Base-by-base conservation (phyloP, 169 alveolate species). In the Eimeria necatrix region DNA sequence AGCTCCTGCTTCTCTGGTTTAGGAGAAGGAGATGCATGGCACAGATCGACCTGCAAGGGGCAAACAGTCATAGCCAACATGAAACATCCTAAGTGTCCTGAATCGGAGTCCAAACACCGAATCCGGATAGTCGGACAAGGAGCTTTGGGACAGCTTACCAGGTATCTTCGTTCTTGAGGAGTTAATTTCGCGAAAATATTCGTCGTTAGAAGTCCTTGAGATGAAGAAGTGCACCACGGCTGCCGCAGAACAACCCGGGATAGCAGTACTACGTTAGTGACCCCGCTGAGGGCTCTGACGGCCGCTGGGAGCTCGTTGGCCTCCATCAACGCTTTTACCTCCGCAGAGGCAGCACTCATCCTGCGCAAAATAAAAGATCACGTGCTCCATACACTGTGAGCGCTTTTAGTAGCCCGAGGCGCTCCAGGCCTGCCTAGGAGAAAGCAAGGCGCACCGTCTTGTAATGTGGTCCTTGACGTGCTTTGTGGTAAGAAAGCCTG, bases 261-360 rank as follows among this genome's bases (percentile, higher is more conserved):
- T 16, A 68, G 78, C 9, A 68, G n/a, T n/a, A 68, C 78, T 18
- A 24, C 78, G 32, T 68, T 52, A 14, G 78, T 68, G 41, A 68
- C n/a, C 78, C 78, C 14, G 9, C 14, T 68, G 32, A 68, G 32
- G 46, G 46, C 32, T 18, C 46, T n/a, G n/a, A n/a, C 78, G 1
- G 78, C 78, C 0, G n/a, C 78, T n/a, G n/a, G 78, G 46, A 68
- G 32, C 78, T 68, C 78, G 46, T 68, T n/a, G 78, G 78, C 78
- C n/a, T 68, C 41, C 32, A 68, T 16, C 78, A 68, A n/a, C n/a
- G 32, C 78, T 24, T 0, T n/a, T 14, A 68, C 78, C 14, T 68
- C n/a, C 78, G 46, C 78, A 16, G 32, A 0, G 46, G 32, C n/a
- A 8, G 78, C 32, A 24, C 41, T 0, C 78, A 68, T 68, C n/a